phyloP scores from a whole-genome alignment of 306 rosid genomes.

The Vigna nakashimae region DNA sequence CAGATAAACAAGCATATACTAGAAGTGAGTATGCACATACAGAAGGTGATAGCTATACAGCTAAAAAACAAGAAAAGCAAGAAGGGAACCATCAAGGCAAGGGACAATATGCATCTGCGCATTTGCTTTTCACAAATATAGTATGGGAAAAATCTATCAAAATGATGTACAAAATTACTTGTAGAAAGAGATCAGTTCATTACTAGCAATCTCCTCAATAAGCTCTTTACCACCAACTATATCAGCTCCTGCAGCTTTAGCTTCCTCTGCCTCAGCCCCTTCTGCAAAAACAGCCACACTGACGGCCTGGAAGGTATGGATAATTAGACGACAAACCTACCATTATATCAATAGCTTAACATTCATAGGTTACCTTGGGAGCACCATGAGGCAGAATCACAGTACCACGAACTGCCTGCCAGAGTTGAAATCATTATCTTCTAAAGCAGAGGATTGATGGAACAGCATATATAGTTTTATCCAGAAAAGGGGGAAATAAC shows the following conservation, averaged over 20 bases:
- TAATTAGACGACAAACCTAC: conserved; percentile 50
- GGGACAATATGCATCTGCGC: conserved; percentile 6
- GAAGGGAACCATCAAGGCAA: conserved; percentile 36
- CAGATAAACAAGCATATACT: conserved; percentile 15
- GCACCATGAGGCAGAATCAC: conserved; percentile 91
- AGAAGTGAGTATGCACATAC: not conserved
- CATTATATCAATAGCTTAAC: conserved; percentile 38
- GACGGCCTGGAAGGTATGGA: conserved; percentile 70
- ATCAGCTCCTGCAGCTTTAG: conserved; percentile 98
- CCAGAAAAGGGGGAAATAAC: not conserved
- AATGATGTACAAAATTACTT: conserved; percentile 23
- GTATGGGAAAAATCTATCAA: conserved; percentile 3
- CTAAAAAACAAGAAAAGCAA: conserved; percentile 2
- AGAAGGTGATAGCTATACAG: conserved; percentile 3
- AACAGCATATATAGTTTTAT: conserved; percentile 4
- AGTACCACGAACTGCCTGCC: conserved; percentile 97
- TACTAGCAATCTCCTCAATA: conserved; percentile 92
- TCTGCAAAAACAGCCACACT: conserved; percentile 98
- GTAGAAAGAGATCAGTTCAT: conserved; percentile 48
- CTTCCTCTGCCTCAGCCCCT: conserved; percentile 97
- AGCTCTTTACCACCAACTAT: conserved; percentile 98
- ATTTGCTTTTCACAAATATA: conserved; percentile 29
- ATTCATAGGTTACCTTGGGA: conserved; percentile 71
- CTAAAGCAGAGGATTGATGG: conserved; percentile 23
- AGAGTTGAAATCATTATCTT: conserved; percentile 50